phyloP scores from a whole-genome alignment of 1,284 basidiomycete species.

The Limonomyces culmigenus region DNA sequence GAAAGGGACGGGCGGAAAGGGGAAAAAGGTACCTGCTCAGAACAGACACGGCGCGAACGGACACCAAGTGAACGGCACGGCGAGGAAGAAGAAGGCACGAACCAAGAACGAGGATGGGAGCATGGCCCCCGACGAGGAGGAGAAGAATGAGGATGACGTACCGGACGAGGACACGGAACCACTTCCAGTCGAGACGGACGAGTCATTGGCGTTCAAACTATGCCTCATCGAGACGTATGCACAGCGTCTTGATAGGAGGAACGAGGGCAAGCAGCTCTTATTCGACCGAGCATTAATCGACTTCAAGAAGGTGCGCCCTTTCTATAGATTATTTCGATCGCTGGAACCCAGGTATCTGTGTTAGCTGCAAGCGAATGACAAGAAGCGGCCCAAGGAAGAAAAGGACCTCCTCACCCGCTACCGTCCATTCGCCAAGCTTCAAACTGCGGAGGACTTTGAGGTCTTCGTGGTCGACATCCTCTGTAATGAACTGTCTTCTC shows the following conservation, averaged over 20 bases:
- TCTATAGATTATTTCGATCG: not conserved
- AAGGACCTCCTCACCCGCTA: conserved; percentile 80
- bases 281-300: conserved; percentile 87
- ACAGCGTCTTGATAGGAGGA: conserved; percentile 78
- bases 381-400: conserved; percentile 84
- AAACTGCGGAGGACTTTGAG: conserved; percentile 89
- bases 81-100: not conserved
- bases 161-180: conserved; percentile 44
- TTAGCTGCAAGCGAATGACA: conserved; percentile 86
- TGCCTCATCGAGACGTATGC: conserved; percentile 86
- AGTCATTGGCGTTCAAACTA: conserved; percentile 85
- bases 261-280: conserved; percentile 81
- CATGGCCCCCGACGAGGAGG: conserved; percentile 12
- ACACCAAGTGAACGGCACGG: not conserved
- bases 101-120: conserved; percentile 2
- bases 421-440: conserved; percentile 84
- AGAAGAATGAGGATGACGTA: conserved; percentile 16
- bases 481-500: conserved; percentile 35
- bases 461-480: conserved; percentile 78
- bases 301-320: conserved; percentile 67
- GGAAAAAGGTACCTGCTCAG: conserved; percentile 21
- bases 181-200: conserved; percentile 67
- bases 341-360: not conserved
- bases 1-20: not conserved
- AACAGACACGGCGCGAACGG: not conserved